Conservation (phyloP, 257 asterid genomes). For the Dorcoceras hygrometricum region DNA sequence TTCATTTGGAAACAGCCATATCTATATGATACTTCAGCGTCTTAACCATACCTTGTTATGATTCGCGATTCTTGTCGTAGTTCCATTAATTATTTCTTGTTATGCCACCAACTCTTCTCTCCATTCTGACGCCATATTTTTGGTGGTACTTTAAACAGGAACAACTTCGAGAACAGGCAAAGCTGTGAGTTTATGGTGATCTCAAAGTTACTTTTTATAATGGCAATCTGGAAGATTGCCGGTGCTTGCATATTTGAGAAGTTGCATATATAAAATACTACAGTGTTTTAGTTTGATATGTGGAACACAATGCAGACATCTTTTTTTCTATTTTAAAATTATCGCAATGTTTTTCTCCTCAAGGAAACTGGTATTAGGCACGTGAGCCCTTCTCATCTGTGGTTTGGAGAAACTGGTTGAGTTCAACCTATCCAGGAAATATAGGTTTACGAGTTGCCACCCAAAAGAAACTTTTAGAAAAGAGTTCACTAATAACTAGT, state of each 20-base stretch:
- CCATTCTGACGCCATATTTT: background rate
- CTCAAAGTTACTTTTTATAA: background rate
- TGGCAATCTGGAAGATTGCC: background rate
- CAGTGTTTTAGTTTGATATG: background rate
- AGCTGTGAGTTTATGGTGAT: slow-evolving; percentile 35
- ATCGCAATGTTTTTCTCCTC: background rate
- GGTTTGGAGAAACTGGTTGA: too few relatives aligned
- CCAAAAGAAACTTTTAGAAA: too few relatives aligned
- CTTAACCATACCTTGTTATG: background rate
- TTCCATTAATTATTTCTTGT: background rate
- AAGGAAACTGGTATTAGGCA: background rate
- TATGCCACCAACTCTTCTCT: background rate
- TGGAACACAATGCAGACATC: background rate
- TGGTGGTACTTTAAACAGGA: slow-evolving; percentile 49
- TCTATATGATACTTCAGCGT: too few relatives aligned
- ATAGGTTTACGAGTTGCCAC: too few relatives aligned
- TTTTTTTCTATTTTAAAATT: too few relatives aligned
- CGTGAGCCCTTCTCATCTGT: background rate
- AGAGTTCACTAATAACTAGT: too few relatives aligned
- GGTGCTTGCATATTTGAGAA: background rate
- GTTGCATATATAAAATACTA: background rate
- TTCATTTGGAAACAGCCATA: background rate
- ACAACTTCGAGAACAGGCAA: slow-evolving; percentile 82
- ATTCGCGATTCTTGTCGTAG: background rate
- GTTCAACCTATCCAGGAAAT: too few relatives aligned